A percentile compares a stretch with the other conserved stretches of the same genome.
Conservation (phyloP, 2,329 filamentous ascomycete genomes). For the Colletotrichum magnum region DNA sequence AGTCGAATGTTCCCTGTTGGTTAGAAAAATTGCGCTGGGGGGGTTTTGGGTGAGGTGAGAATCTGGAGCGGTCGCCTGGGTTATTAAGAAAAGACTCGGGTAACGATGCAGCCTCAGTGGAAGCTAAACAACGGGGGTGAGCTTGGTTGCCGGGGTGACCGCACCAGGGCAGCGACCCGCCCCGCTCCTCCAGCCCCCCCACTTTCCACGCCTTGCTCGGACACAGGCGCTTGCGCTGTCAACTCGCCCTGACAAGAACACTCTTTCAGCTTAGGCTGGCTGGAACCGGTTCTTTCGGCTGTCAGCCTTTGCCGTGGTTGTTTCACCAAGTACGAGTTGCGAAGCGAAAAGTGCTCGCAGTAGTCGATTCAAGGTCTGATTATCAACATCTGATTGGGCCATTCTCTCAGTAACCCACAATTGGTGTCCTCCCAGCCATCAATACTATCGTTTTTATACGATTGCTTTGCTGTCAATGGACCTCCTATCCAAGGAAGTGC, state of each 20-base stretch:
- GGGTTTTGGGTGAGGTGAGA: conserved; percentile 9
- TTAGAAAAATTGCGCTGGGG: conserved; percentile 33
- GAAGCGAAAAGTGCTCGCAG: no score
- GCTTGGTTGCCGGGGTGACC: conserved; percentile 36
- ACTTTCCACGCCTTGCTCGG: conserved; percentile 26
- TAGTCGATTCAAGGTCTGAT: no score
- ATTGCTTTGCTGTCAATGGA: no score
- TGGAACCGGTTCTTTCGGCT: neutral
- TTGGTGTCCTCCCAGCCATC: no score
- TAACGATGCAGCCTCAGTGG: conserved; percentile 30
- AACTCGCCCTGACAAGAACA: conserved; percentile 23
- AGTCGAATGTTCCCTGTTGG: conserved; percentile 36
- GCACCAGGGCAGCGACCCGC: conserved; percentile 38
- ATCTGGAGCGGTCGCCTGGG: conserved; percentile 15
- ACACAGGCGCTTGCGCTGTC: conserved; percentile 29
- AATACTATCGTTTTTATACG: no score
- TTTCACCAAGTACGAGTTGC: neutral
- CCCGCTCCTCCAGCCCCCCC: conserved; percentile 34
- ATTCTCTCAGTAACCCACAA: no score
- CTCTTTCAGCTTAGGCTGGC: neutral
- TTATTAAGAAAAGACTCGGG: conserved; percentile 37
- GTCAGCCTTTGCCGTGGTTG: neutral
- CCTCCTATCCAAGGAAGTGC: no score
- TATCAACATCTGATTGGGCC: no score
- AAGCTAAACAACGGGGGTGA: conserved; percentile 36